A percentile compares a stretch with the other conserved stretches of the same genome.
phyloP scores from a whole-genome alignment of 108 stramenopile genomes.

The Cyclotella atomus region DNA sequence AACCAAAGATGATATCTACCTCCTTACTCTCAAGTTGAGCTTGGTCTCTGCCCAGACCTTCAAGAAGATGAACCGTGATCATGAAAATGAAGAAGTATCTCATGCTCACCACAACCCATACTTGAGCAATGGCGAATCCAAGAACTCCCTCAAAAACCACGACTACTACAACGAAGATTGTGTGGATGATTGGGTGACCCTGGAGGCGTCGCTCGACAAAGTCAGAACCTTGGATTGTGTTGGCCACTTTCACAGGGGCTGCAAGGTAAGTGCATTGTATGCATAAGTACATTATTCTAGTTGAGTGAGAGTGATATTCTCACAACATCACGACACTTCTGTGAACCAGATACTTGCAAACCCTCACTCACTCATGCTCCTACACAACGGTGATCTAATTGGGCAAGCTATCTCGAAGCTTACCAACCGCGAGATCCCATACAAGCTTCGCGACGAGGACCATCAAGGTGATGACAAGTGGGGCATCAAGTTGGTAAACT shows the following conservation, averaged over 20 bases:
- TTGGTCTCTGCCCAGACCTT: constrained; percentile 19
- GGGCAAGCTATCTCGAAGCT: constrained; percentile 31
- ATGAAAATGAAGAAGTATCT: not conserved
- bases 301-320: too few relatives aligned
- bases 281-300: not conserved
- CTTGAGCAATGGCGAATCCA: not conserved
- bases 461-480: not conserved
- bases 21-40: not conserved
- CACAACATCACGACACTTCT: not conserved
- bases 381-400: constrained; percentile 33
- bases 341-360: not conserved
- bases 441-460: constrained; percentile 11
- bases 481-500: constrained; percentile 20
- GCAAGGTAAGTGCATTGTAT: not conserved
- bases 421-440: constrained; percentile 19
- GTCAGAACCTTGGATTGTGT: constrained; percentile 20
- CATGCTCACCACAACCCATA: constrained; percentile 11
- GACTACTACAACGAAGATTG: constrained; percentile 20
- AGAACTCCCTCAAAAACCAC: constrained; percentile 1
- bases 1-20: constrained; percentile 19
- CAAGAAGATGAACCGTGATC: constrained; percentile 22
- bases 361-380: constrained; percentile 37
- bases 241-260: constrained; percentile 33
- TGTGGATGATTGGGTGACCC: constrained; percentile 19
- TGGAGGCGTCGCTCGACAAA: constrained; percentile 27